Base-by-base conservation (phyloP, 371 early-diverging fungal genomes). In the Syncephalastrum sp. region DNA sequence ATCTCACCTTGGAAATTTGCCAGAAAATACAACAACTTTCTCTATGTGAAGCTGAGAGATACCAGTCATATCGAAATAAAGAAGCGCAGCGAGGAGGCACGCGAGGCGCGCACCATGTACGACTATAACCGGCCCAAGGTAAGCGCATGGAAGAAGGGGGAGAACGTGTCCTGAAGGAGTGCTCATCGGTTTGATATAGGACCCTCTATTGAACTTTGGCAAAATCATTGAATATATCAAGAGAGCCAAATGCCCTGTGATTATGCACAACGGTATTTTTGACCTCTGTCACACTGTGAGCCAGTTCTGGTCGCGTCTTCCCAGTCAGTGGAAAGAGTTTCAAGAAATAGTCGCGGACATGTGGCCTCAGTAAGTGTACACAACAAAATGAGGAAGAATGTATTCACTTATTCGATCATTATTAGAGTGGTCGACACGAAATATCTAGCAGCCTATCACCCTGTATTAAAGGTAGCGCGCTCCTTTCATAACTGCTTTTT, bases 261-360 rank as follows among this genome's bases (percentile, higher is more conserved):
- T 92, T 10, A 91, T 91, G 10, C 95, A 95, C 63, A 95, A 95
- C 65, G 82, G 89, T 66, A 72, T 84, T 19, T 78, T 89, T 42
- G 95, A 95, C 68, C 61, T 93, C 15, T 79, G 83, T 45, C 92
- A 92, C 47, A 86, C 88, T 0, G 68, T 82, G 24, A 79, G 88
- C n/a, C 87, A 90, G 56, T 93, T 95, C 65, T 75, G 85, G 67
- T 64, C 73, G n/a, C 72, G 74, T 23, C 68, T 95, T 14, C 93
- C 94, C 0, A 65, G 72, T 3, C 65, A 79, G 5, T 61, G 89
- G 6, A 54, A 56, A 0, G 89, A 81, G 5, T 91, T 87, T 64
- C 89, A 90, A 72, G 47, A 47, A 0, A 55, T 59, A 0, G 43
- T 84, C 4, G 61, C 67, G 2, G 57, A 68, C 8, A 73, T 82